Evolutionary conservation across 208 protist species (phyloP), one percentile per base, ranked within the genome.

Genomic region (Acanthamoeba lenticulata): DNA sequence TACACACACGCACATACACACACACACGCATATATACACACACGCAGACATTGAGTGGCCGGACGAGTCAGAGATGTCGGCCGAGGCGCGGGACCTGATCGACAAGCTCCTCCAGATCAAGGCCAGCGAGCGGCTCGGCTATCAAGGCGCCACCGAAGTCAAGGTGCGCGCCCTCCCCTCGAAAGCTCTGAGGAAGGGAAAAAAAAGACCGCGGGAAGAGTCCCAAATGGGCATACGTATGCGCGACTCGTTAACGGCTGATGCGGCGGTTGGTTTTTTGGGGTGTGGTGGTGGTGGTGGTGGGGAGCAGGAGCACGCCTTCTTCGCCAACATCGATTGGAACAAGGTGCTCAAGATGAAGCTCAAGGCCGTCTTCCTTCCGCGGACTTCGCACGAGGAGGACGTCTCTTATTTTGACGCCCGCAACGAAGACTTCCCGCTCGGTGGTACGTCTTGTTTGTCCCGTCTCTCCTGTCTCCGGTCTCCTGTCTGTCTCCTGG

Each of bases 291-390:
- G 27, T 69, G 19, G 6, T 27, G 21, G 21, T 49, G 5, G 29
- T 34, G 44, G 11, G 47, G 55, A 92, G 13, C 96, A 97, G 94
- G 42, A 52, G 3, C 94, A 97, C 77, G 90, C 96, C 15, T 97
- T 96, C 49, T 97, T 97, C 65, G n/a, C 6, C 1, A 60, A 77
- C 55, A 92, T 96, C n/a, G 90, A 97, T 69, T 97, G 96, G 96
- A 88, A 95, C 47, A 97, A 90, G 13, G 72, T 83, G 17, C 72
- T 83, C 72, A 83, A 83, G 72, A 83, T 83, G 72, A 83, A 83
- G 72, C 34, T 83, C 3, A 83, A 83, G 72, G 72, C 72, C 36
- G 72, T 83, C 42, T 83, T 83, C n/a, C 72, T 83, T 83, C 72
- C 81, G 7, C 49, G 49, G 2, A 9, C 55, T 7, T 40, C 27